Percentiles rank a stretch among this genome's conserved stretches.
Conservation (phyloP, 371 early-diverging fungal species). For the Fennellomyces sp. region DNA sequence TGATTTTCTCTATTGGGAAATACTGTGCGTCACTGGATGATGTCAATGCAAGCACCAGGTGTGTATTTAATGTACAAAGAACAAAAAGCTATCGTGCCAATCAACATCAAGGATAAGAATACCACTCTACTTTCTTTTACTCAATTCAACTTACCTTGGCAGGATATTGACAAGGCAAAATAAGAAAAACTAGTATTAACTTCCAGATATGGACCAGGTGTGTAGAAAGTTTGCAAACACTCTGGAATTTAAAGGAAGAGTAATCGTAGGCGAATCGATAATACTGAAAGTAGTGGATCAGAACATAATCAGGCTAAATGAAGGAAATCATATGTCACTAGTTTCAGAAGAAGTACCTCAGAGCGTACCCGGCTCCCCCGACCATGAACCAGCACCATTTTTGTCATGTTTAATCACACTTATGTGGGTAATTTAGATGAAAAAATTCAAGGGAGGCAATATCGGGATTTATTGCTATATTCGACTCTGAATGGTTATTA, state of each 20-base stretch:
- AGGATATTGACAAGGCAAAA: neutral
- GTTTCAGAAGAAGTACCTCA: slow-evolving; percentile 24
- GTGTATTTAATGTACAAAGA: slow-evolving; percentile 34
- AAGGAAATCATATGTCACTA: slow-evolving; percentile 24
- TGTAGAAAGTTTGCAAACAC: slow-evolving; percentile 22
- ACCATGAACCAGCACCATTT: too few relatives aligned
- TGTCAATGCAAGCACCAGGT: slow-evolving; percentile 29
- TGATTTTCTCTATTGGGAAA: slow-evolving; percentile 18
- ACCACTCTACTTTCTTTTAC: slow-evolving; percentile 26
- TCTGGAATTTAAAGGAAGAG: slow-evolving; percentile 22
- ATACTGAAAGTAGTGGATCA: slow-evolving; percentile 20
- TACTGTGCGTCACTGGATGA: slow-evolving; percentile 31
- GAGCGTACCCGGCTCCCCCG: too few relatives aligned
- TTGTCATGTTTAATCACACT: too few relatives aligned
- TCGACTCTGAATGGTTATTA: too few relatives aligned
- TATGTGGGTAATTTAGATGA: too few relatives aligned
- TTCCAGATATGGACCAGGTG: slow-evolving; percentile 30
- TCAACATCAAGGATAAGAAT: slow-evolving; percentile 25
- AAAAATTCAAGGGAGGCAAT: too few relatives aligned
- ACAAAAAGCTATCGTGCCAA: slow-evolving; percentile 25
- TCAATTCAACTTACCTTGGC: slow-evolving; percentile 18
- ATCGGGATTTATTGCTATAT: too few relatives aligned
- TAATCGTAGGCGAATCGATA: slow-evolving; percentile 23
- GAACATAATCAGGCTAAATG: slow-evolving; percentile 24
- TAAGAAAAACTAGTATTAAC: slow-evolving; percentile 16